Base-by-base conservation (phyloP, 257 asterid species). In the Voacanga thouarsii region DNA sequence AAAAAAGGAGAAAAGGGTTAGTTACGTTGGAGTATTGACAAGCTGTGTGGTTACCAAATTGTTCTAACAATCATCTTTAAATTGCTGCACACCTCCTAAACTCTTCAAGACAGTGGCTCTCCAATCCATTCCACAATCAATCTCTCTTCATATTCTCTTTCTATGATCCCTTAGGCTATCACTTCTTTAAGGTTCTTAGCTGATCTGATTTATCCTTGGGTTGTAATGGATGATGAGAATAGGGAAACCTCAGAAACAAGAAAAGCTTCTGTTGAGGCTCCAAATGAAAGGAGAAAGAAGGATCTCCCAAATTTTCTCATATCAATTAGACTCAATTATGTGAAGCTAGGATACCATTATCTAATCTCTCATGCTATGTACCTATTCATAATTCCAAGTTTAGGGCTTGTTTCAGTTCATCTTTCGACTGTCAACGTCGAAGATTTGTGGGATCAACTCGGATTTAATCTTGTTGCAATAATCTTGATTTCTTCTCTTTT, bases 221-320 rank as follows among this genome's bases (percentile, higher is more conserved):
- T 43, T 43, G 8, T 15, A 86, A 90, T 82, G 95, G 90, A 45
- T 73, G 86, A 59, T 55, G 75, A 65, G 18, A 55, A 49, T 9
- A 41, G 51, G 64, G 53, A 5, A 23, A 28, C 44, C 45, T 47
- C 83, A 6, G 37, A 59, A 44, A 69, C 56, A 1, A 12, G 65
- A 69, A 66, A 3, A 28, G 7, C 39, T 53, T 43, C 75, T 3
- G 72, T 44, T 43, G 74, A 63, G 28, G n/a, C 70, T 4, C 4
- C 2, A 14, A 19, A 49, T n/a, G 51, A 66, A 9, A 51, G n/a
- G 47, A 30, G 39, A 57, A 65, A 16, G n/a, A 80, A 16, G 14
- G 65, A 55, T 21, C 49, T 77, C 47, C 85, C 85, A 7, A 73
- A 77, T 50, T 81, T 73, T 65, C 85, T 68, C 21, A 68, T 41